Evolutionary conservation across 2,329 filamentous ascomycete genomes (phyloP).

Genomic region (Aspergillus flavus): DNA sequence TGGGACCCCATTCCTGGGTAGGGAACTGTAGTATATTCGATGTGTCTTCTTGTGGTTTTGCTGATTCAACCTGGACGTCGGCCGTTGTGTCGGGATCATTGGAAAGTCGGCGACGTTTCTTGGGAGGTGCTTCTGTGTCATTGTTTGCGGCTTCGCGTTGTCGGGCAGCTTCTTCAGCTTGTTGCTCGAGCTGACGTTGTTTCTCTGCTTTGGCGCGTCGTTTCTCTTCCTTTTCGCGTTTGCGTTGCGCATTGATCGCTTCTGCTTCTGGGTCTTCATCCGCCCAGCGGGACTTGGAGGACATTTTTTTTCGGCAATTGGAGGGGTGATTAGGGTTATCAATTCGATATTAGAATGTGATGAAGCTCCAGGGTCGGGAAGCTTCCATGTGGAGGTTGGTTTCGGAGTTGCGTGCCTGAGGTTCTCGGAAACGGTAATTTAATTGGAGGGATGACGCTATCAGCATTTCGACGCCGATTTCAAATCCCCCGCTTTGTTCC

Average conservation of each 20-base stretch:
- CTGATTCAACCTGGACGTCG: constrained; percentile 23
- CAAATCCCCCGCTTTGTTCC: constrained; percentile 32
- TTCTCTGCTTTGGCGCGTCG: constrained; percentile 81
- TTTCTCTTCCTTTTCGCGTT: constrained; percentile 86
- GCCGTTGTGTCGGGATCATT: constrained; percentile 39
- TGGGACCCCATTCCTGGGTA: constrained; percentile 67
- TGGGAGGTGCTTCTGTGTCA: constrained; percentile 47
- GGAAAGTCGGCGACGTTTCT: constrained; percentile 65
- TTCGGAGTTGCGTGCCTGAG: constrained; percentile 2
- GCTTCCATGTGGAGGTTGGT: not conserved
- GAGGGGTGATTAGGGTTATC: not conserved
- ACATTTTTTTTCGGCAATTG: constrained; percentile 49
- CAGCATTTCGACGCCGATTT: constrained; percentile 25
- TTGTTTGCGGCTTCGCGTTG: constrained; percentile 31
- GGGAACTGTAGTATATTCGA: constrained; percentile 72
- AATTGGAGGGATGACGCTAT: constrained; percentile 30
- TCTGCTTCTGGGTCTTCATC: constrained; percentile 79
- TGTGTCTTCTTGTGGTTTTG: constrained; percentile 32
- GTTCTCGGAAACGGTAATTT: constrained; percentile 15
- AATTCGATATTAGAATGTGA: not conserved
- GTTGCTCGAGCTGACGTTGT: constrained; percentile 64
- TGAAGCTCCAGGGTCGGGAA: not conserved
- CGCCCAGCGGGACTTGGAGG: constrained; percentile 81
- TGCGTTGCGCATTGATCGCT: constrained; percentile 67
- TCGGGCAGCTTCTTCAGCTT: constrained; percentile 29